These are phyloP conservation scores for Yarrowia sp. DNA, from an alignment of 805 yeast genomes.

Conservation along the genomic window DNA sequence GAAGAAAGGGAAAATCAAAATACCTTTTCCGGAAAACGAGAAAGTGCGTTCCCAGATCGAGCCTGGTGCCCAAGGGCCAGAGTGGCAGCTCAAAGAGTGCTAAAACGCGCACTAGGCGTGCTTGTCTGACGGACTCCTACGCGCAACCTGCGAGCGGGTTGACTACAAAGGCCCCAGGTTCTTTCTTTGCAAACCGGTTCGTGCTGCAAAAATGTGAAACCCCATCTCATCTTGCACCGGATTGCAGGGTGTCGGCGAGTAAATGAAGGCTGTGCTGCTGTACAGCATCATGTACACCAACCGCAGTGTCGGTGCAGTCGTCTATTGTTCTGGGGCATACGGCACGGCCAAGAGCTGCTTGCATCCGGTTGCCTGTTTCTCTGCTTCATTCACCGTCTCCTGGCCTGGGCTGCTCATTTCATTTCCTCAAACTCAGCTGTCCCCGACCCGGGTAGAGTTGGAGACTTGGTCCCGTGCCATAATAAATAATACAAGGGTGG, in stretches of 20 bases:
- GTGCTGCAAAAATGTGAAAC: not conserved
- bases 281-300: not conserved
- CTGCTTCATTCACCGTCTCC: not conserved
- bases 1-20: too few relatives aligned
- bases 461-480: not conserved
- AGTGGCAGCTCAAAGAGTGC: not conserved
- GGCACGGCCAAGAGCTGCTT: not conserved
- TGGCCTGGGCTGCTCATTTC: not conserved
- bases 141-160: too few relatives aligned
- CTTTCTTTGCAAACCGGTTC: too few relatives aligned
- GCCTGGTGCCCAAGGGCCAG: too few relatives aligned
- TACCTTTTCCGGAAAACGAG: slow-evolving; percentile 5
- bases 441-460: slow-evolving; percentile 21
- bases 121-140: too few relatives aligned
- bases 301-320: not conserved
- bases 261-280: not conserved
- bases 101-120: not conserved
- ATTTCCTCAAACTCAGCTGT: not conserved
- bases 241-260: not conserved
- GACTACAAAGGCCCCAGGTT: too few relatives aligned
- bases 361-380: not conserved
- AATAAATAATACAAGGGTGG: not conserved
- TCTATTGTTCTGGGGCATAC: not conserved
- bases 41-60: too few relatives aligned
- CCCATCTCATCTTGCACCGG: slow-evolving; percentile 20